Conservation (phyloP, 805 yeast genomes). For the Zygosaccharomyces pseudorouxii region DNA sequence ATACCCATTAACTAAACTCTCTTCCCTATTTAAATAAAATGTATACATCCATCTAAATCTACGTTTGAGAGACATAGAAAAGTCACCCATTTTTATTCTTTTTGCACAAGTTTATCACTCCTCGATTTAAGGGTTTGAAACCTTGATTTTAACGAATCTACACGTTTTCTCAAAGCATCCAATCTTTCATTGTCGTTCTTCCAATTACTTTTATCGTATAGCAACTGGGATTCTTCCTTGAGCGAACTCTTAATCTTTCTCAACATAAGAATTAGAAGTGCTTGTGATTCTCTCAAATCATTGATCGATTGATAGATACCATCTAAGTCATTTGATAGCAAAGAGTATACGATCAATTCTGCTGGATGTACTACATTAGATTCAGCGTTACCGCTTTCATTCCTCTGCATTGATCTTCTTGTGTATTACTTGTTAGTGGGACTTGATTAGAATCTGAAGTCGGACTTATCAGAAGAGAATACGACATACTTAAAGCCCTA, state of each 20-base stretch:
- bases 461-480: no score
- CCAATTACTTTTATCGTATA: constrained; percentile 16
- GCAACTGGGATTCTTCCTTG: constrained; percentile 19
- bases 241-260: constrained; percentile 24
- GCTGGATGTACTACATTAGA: constrained; percentile 27
- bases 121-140: constrained; percentile 9
- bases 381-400: constrained; percentile 2
- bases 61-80: not conserved
- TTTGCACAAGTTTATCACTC: constrained; percentile 10
- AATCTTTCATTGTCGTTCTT: constrained; percentile 9
- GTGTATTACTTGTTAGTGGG: not conserved
- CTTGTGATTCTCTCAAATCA: constrained; percentile 33
- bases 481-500: no score
- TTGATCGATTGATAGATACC: constrained; percentile 31
- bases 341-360: constrained; percentile 31
- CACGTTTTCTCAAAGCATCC: constrained; percentile 16
- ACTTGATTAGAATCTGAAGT: not conserved
- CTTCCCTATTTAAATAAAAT: constrained; percentile 16
- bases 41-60: not conserved
- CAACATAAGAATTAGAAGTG: constrained; percentile 26
- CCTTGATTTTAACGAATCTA: constrained; percentile 11
- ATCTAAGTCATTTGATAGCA: constrained; percentile 31
- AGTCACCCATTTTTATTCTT: not conserved
- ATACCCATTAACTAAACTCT: constrained; percentile 46
- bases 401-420: constrained; percentile 1